Percentiles rank a stretch among this genome's conserved stretches.
These are phyloP conservation scores for Ochetophila trinervis DNA, from an alignment of 306 rosid species.

Conservation along the genomic window DNA sequence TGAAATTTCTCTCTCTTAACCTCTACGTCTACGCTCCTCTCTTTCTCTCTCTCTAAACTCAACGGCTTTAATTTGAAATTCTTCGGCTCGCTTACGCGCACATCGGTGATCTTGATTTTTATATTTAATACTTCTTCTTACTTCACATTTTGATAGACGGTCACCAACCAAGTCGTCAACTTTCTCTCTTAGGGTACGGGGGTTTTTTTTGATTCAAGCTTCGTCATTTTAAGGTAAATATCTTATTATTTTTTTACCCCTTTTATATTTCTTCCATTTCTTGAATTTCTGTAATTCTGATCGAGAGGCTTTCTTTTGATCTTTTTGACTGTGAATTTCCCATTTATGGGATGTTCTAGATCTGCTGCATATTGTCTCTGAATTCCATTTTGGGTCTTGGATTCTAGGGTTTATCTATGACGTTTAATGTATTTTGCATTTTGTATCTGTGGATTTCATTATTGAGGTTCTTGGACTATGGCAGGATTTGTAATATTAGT, in stretches of 20 bases:
- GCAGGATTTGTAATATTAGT: not conserved
- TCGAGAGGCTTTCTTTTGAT: not conserved
- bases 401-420: not conserved
- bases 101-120: conserved; percentile 1
- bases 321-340: not conserved
- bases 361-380: not conserved
- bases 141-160: not conserved
- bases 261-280: not conserved
- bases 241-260: not conserved
- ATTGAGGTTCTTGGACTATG: not conserved
- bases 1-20: conserved; percentile 34
- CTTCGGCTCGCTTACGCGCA: conserved; percentile 41
- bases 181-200: not conserved
- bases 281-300: not conserved
- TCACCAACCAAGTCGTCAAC: conserved; percentile 16
- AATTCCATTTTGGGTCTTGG: not conserved
- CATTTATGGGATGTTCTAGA: not conserved
- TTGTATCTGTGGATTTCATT: not conserved
- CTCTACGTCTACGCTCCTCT: conserved; percentile 29
- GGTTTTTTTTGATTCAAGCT: conserved; percentile 1
- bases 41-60: conserved; percentile 17
- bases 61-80: conserved; percentile 63
- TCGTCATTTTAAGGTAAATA: conserved; percentile 11
- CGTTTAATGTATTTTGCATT: not conserved
- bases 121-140: conserved; percentile 18